phyloP scores from a whole-genome alignment of 1,284 basidiomycete species.

The Pseudozyma thailandica region DNA sequence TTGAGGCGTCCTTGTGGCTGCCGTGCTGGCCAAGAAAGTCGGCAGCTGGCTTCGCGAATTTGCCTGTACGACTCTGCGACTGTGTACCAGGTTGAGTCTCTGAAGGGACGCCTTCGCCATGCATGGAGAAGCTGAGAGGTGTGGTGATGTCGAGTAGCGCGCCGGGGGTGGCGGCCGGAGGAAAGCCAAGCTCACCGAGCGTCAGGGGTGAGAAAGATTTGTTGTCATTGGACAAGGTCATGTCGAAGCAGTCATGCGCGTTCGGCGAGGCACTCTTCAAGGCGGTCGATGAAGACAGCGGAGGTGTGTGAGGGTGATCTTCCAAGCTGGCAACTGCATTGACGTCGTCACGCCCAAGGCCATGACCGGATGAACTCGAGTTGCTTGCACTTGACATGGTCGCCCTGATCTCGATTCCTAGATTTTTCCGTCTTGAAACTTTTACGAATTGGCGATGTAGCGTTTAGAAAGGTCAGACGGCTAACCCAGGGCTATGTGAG shows the following conservation, averaged over 20 bases:
- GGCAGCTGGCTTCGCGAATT: background rate
- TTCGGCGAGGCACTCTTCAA: background rate
- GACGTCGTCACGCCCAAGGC: too few relatives aligned
- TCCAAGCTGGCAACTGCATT: background rate
- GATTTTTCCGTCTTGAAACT: too few relatives aligned
- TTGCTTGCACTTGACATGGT: too few relatives aligned
- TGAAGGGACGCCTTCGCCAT: background rate
- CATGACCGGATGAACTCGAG: too few relatives aligned
- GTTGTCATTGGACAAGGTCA: too few relatives aligned
- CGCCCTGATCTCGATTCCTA: too few relatives aligned
- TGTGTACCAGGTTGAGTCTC: background rate
- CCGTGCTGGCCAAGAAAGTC: background rate
- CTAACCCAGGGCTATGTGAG: too few relatives aligned
- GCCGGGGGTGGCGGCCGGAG: slow-evolving; percentile 22
- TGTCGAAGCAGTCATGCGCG: background rate
- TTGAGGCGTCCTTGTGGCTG: too few relatives aligned
- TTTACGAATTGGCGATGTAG: too few relatives aligned
- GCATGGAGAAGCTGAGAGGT: slow-evolving; percentile 5
- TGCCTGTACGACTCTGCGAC: background rate
- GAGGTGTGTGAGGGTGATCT: background rate
- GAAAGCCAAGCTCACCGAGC: slow-evolving; percentile 27
- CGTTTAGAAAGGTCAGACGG: too few relatives aligned
- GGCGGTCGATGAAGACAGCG: background rate
- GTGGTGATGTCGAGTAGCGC: slow-evolving; percentile 31
- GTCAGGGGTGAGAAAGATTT: slow-evolving; percentile 24